Conservation (phyloP, 441 rosid genomes). For the Aleurites moluccanus region DNA sequence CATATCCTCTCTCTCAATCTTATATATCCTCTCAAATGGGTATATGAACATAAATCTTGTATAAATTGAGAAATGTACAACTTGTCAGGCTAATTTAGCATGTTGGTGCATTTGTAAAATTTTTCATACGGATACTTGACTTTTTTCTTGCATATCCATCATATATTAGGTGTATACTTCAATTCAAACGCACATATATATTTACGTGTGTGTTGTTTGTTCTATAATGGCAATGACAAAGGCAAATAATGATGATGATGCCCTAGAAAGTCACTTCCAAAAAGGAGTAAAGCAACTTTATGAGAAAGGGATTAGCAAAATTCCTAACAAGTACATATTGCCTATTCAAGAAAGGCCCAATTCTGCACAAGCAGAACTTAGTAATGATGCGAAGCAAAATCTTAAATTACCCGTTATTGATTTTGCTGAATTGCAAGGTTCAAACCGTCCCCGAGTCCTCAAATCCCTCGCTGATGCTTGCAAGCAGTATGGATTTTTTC, state of each 20-base stretch:
- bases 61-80: no score
- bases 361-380: conserved; percentile 5
- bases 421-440: conserved; percentile 55
- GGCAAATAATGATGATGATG: conserved; percentile 20
- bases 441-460: conserved; percentile 48
- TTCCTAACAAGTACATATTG: conserved; percentile 62
- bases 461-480: conserved; percentile 55
- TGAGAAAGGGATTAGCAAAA: conserved; percentile 50
- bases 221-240: conserved; percentile 44
- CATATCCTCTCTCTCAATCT: no score
- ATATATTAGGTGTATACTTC: neutral
- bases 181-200: neutral
- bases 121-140: conserved; percentile 16
- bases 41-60: no score
- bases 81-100: no score
- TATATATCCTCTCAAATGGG: no score
- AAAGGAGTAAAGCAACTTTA: conserved; percentile 69
- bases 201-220: conserved; percentile 46
- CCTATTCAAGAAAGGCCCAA: conserved; percentile 56
- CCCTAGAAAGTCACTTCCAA: conserved; percentile 39
- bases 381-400: conserved; percentile 24
- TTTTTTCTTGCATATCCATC: conserved; percentile 18
- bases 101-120: no score
- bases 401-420: conserved; percentile 69
- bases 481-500: conserved; percentile 69